A percentile compares a stretch with the other conserved stretches of the same genome.
phyloP scores from a whole-genome alignment of 2,329 filamentous ascomycete genomes.

The Pseudopyricularia cyperi region DNA sequence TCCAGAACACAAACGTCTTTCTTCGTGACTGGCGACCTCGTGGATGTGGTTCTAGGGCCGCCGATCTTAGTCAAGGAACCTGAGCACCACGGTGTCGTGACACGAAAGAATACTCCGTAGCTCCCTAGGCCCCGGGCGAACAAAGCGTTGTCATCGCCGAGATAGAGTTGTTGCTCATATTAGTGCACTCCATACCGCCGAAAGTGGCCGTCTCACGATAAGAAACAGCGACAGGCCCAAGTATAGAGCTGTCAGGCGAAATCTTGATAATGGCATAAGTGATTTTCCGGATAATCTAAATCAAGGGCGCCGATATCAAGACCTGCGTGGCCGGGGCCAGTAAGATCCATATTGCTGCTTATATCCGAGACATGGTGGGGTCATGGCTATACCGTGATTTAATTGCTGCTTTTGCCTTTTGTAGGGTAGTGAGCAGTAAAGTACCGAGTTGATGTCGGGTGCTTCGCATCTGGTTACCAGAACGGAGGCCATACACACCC shows the following conservation, averaged over 20 bases:
- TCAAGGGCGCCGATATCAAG: neutral
- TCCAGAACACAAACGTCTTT: too few species aligned
- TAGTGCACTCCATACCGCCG: neutral
- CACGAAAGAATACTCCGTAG: too few species aligned
- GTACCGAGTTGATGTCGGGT: neutral
- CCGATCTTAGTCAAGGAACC: too few species aligned
- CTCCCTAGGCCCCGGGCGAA: too few species aligned
- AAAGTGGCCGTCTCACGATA: neutral
- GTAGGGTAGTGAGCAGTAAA: too few species aligned
- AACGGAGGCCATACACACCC: neutral
- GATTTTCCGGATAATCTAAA: neutral
- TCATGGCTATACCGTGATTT: neutral
- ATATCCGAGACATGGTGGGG: neutral
- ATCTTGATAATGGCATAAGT: neutral
- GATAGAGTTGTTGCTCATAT: too few species aligned
- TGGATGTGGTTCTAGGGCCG: too few species aligned
- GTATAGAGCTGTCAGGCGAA: neutral
- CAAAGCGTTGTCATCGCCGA: too few species aligned
- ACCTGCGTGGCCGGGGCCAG: neutral
- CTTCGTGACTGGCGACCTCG: too few species aligned
- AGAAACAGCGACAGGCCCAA: neutral
- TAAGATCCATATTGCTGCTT: neutral
- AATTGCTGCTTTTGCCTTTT: too few species aligned
- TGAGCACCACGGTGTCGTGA: too few species aligned
- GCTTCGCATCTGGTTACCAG: neutral